phyloP scores from a whole-genome alignment of 306 rosid genomes.

The Prosopis cineraria region DNA sequence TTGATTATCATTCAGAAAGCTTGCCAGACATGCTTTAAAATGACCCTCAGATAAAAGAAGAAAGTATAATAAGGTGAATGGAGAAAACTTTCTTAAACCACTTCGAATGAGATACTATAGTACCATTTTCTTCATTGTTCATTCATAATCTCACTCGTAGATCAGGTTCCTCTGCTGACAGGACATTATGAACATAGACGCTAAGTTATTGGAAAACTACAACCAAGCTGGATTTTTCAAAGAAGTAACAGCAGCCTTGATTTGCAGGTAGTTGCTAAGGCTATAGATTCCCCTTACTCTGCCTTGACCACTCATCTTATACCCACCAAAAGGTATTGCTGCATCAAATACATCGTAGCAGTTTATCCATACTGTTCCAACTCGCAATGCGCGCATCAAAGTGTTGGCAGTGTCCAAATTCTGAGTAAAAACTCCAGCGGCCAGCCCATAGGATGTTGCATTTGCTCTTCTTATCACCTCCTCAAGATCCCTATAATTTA shows the following conservation, averaged over 20 bases:
- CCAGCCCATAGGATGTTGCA: constrained; percentile 66
- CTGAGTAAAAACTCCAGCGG: constrained; percentile 80
- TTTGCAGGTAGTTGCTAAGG: constrained; percentile 73
- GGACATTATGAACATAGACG: constrained; percentile 7
- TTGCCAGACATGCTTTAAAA: neutral
- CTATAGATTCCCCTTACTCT: constrained; percentile 76
- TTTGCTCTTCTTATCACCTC: constrained; percentile 78
- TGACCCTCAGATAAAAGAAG: neutral
- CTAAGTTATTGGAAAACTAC: constrained; percentile 33
- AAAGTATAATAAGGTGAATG: neutral
- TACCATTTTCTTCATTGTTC: neutral
- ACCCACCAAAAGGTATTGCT: constrained; percentile 86
- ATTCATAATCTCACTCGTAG: neutral
- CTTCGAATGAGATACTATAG: neutral
- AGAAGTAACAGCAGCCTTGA: constrained; percentile 75
- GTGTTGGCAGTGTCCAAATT: constrained; percentile 62
- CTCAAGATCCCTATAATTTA: constrained; percentile 53
- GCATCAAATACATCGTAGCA: constrained; percentile 83
- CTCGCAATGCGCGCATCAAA: constrained; percentile 65
- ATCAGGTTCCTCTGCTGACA: neutral
- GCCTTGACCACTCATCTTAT: constrained; percentile 83
- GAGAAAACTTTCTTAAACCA: neutral
- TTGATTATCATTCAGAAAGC: neutral
- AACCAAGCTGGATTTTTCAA: constrained; percentile 81
- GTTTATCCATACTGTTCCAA: constrained; percentile 74